Base-by-base conservation (phyloP, 768 basidiomycete species). In the Stropharia rugosoannulata region DNA sequence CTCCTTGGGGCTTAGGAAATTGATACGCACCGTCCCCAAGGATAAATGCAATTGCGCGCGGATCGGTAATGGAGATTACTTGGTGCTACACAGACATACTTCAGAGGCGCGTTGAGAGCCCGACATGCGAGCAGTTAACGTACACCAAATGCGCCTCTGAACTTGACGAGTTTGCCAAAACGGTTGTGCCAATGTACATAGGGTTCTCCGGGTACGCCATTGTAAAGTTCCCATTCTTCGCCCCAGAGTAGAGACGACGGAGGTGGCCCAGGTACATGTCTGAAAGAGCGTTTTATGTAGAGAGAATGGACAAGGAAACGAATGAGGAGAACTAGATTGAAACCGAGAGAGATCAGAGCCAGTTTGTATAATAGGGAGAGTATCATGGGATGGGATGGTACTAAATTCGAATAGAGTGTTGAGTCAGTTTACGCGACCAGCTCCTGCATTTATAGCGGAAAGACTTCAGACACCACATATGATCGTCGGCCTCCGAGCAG, bases 1-100 rank as follows among this genome's bases (percentile, higher is more conserved):
- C 84, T 19, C 85, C 85, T 46, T 73, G 67, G 8, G 85, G 82
- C 66, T 86, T 86, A 3, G 85, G 85, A 60, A 86, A 86, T 36
- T 68, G 70, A 63, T 85, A 86, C 0, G 77, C 74, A 11, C 74
- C 77, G 61, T 84, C 80, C 27, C 77, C 77, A 1, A 86, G 68
- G 51, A 86, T 82, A 53, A 79, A 83, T 2, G 69, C 68, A 44
- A 86, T 78, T 13, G 85, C 79, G 1, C 73, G 71, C 35, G 75
- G 66, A 63, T 86, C 84, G 0, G 80, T 79, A 36, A 87, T 74
- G 13, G 84, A 85, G 35, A 86, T 64, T 15, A 85, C 68, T 60
- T 80, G 81, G 63, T 81, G 80, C 83, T 86, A 60, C 29, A 47
- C 50, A 38, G 32, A 37, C 40, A 13, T 12, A 55, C 25, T 29